These are phyloP conservation scores for Aureobasidium namibiae DNA, from an alignment of 2,329 filamentous ascomycete genomes.

Conservation along the genomic window DNA sequence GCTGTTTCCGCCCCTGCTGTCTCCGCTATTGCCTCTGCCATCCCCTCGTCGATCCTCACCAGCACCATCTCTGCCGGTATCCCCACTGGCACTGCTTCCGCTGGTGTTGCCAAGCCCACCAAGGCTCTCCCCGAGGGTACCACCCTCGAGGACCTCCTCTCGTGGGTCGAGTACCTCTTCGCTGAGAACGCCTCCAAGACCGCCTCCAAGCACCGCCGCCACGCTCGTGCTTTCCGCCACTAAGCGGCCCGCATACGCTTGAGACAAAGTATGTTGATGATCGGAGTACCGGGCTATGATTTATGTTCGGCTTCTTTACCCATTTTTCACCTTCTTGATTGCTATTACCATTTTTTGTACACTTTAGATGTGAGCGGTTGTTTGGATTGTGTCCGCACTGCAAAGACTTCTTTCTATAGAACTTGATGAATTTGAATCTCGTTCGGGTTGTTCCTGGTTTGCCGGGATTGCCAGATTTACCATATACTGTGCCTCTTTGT, in stretches of 20 bases:
- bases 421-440: background rate
- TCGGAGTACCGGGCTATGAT: background rate
- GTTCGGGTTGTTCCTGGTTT: background rate
- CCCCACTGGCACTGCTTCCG: slow-evolving; percentile 12
- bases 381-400: slow-evolving; percentile 3
- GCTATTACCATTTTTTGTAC: background rate
- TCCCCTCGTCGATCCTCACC: slow-evolving; percentile 8
- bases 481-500: background rate
- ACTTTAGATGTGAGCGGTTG: background rate
- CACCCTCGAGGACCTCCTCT: slow-evolving; percentile 21
- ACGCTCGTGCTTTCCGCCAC: slow-evolving; percentile 11
- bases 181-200: slow-evolving; percentile 11
- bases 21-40: background rate
- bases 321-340: slow-evolving; percentile 4
- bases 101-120: slow-evolving; percentile 14
- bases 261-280: background rate
- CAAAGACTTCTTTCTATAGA: background rate
- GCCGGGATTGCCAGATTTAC: background rate
- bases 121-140: slow-evolving; percentile 22
- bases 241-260: background rate
- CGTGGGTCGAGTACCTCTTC: slow-evolving; percentile 22
- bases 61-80: slow-evolving; percentile 15
- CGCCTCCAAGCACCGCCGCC: slow-evolving; percentile 1
- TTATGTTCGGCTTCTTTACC: background rate
- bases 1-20: background rate